These are phyloP conservation scores for Thymus quinquecostatus DNA, from an alignment of 257 asterid genomes.

Conservation along the genomic window DNA sequence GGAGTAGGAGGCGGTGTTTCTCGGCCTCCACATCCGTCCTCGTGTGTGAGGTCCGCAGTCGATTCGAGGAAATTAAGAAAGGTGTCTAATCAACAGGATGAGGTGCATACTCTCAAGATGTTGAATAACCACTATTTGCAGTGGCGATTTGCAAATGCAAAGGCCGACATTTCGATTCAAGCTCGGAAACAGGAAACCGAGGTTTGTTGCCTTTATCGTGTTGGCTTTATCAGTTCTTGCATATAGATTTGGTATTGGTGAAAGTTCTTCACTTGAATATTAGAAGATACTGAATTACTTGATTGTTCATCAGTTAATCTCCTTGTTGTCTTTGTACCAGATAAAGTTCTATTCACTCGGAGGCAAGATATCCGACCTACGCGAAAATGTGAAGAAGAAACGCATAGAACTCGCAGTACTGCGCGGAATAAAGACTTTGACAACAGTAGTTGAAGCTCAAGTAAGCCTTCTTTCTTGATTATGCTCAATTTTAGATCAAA, in stretches of 20 bases:
- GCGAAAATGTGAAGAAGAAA: constrained; percentile 48
- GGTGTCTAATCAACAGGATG: constrained; percentile 54
- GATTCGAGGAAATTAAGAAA: constrained; percentile 60
- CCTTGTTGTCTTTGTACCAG: constrained; percentile 36
- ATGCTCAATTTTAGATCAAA: constrained; percentile 9
- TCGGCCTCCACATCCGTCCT: constrained; percentile 74
- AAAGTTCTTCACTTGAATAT: too few species aligned
- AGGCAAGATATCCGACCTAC: constrained; percentile 52
- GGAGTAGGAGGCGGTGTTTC: constrained; percentile 54
- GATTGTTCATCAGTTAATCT: neutral
- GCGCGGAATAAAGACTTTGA: constrained; percentile 42
- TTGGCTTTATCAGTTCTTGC: too few species aligned
- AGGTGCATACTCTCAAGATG: constrained; percentile 68
- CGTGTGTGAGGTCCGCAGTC: constrained; percentile 44
- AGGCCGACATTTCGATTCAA: constrained; percentile 56
- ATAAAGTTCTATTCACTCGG: constrained; percentile 56
- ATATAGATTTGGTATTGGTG: too few species aligned
- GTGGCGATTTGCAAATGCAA: constrained; percentile 74
- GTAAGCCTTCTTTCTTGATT: constrained; percentile 44
- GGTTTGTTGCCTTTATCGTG: constrained; percentile 42
- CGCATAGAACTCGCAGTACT: constrained; percentile 51
- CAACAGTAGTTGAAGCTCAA: constrained; percentile 60
- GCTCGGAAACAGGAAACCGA: constrained; percentile 59
- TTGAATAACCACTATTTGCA: constrained; percentile 60
- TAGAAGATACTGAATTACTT: neutral